These are phyloP conservation scores for Populus tremula DNA, from an alignment of 345 rosid species.

Conservation along the genomic window DNA sequence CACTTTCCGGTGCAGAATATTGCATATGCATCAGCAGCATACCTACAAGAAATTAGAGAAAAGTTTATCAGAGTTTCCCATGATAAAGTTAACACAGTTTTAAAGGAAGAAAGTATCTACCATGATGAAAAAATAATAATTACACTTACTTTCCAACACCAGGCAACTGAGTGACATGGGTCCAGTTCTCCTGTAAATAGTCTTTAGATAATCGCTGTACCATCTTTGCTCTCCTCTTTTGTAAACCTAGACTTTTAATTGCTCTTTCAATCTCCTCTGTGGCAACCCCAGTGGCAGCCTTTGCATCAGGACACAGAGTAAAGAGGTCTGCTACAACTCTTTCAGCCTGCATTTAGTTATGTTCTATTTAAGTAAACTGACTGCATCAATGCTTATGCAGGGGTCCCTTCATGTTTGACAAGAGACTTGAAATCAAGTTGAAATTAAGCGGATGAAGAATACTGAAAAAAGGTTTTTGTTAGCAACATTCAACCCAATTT, in stretches of 20 bases:
- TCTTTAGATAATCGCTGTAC: slow-evolving; percentile 56
- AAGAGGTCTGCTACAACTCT: slow-evolving; percentile 48
- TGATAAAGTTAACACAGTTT: background rate
- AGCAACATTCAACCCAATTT: background rate
- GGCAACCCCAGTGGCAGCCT: slow-evolving; percentile 45
- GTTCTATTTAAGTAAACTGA: background rate
- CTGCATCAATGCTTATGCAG: background rate
- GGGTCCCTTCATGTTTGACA: background rate
- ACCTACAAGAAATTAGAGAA: slow-evolving; percentile 38
- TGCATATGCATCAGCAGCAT: slow-evolving; percentile 87
- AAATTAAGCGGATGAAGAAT: background rate
- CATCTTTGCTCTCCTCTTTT: slow-evolving; percentile 55
- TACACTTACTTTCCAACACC: slow-evolving; percentile 68
- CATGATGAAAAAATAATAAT: background rate
- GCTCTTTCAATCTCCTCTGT: slow-evolving; percentile 41
- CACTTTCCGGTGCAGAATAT: slow-evolving; percentile 86
- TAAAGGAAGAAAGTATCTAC: background rate
- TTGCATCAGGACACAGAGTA: slow-evolving; percentile 63
- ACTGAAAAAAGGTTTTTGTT: background rate
- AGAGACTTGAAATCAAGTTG: background rate
- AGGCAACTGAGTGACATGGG: slow-evolving; percentile 71
- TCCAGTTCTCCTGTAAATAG: slow-evolving; percentile 68
- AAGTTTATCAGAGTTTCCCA: background rate
- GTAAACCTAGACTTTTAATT: slow-evolving; percentile 54
- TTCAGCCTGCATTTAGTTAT: slow-evolving; percentile 37